Evolutionary conservation across 2,329 filamentous ascomycete species (phyloP).

Genomic region (Atkinsonella hypoxylon): DNA sequence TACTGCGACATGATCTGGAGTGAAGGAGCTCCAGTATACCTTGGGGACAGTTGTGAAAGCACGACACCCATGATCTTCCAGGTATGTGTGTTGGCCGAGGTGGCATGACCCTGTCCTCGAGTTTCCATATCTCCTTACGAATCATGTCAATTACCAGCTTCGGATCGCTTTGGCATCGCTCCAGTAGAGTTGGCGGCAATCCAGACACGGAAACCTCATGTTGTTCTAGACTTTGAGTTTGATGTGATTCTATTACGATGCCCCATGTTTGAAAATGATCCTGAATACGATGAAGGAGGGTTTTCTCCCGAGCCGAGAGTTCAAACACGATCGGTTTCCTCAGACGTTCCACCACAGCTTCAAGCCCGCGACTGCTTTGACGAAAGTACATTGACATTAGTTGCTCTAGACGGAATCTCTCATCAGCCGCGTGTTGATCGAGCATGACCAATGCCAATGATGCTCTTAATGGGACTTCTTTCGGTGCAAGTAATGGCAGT

Average conservation of each 20-base stretch:
- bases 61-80: conserved; percentile 41
- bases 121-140: conserved; percentile 60
- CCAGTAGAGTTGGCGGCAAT: conserved; percentile 61
- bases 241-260: conserved; percentile 45
- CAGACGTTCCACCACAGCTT: conserved; percentile 25
- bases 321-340: conserved; percentile 51
- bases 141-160: conserved; percentile 61
- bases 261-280: conserved; percentile 63
- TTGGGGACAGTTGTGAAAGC: conserved; percentile 57
- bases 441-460: conserved; percentile 58
- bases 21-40: conserved; percentile 67
- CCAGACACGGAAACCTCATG: conserved; percentile 29
- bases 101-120: conserved; percentile 33
- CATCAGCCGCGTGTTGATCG: conserved; percentile 92
- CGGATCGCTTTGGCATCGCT: conserved; percentile 64
- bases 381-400: conserved; percentile 48
- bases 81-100: background rate
- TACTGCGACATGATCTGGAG: conserved; percentile 63
- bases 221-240: conserved; percentile 19
- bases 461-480: background rate
- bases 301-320: conserved; percentile 46
- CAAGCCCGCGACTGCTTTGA: background rate
- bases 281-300: conserved; percentile 41
- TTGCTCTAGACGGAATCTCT: conserved; percentile 67
- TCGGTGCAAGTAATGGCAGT: conserved; percentile 23